Conservation (phyloP, 1,284 basidiomycete genomes). For the Trametes polyzona region DNA sequence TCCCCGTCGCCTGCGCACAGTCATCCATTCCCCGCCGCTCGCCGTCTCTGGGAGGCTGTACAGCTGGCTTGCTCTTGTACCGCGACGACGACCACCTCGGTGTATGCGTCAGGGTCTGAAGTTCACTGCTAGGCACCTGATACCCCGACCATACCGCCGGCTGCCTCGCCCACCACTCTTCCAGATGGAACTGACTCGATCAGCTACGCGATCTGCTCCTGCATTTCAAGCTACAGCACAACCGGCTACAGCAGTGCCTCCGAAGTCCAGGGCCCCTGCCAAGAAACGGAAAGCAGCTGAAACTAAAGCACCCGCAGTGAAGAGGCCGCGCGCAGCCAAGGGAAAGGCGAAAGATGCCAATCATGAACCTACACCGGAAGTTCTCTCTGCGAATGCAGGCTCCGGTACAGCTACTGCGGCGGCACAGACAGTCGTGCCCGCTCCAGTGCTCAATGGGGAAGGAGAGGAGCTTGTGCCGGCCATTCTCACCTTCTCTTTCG, state of each 20-base stretch:
- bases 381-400: no score
- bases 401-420: neutral
- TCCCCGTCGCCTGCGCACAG: constrained; percentile 2
- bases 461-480: constrained; percentile 55
- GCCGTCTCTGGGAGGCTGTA: neutral
- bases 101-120: neutral
- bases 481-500: constrained; percentile 73
- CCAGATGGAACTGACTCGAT: constrained; percentile 46
- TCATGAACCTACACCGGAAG: neutral
- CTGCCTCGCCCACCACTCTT: neutral
- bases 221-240: neutral
- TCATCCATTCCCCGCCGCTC: neutral
- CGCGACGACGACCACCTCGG: neutral
- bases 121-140: neutral
- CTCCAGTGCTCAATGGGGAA: constrained; percentile 7
- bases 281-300: constrained; percentile 27
- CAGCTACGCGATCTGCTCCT: constrained; percentile 35
- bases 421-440: neutral
- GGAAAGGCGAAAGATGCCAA: neutral
- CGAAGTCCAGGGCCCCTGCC: neutral
- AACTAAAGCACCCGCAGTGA: neutral
- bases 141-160: neutral
- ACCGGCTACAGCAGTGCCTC: neutral
- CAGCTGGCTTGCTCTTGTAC: neutral
- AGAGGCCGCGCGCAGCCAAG: neutral